Conservation (phyloP, 2,329 filamentous ascomycete species). For the Phaeosphaeriaceae sp. region DNA sequence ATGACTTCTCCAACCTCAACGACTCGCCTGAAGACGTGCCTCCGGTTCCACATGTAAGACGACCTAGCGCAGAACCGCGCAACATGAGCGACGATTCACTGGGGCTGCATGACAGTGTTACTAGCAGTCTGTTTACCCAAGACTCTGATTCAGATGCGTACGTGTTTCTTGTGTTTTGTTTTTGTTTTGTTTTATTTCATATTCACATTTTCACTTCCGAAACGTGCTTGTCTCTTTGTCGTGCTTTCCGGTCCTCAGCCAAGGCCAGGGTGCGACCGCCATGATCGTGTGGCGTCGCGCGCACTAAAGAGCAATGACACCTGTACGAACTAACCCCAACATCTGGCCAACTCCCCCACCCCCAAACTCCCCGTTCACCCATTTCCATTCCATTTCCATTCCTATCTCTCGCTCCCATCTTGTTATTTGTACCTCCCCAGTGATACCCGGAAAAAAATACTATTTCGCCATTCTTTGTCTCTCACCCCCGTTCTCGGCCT, state of each 20-base stretch:
- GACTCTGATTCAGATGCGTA: constrained; percentile 59
- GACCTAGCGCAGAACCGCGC: constrained; percentile 18
- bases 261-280: constrained; percentile 9
- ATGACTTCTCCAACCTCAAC: constrained; percentile 28
- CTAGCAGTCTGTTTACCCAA: constrained; percentile 58
- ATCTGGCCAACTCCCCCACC: constrained; percentile 29
- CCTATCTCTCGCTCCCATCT: constrained; percentile 17
- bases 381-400: constrained; percentile 13
- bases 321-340: constrained; percentile 12
- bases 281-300: constrained; percentile 4
- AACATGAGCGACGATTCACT: constrained; percentile 51
- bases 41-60: constrained; percentile 28
- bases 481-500: constrained; percentile 20
- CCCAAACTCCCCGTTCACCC: constrained; percentile 14
- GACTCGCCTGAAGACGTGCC: constrained; percentile 30
- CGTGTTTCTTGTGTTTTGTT: constrained; percentile 39
- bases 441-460: constrained; percentile 6
- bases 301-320: constrained; percentile 27
- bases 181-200: constrained; percentile 16
- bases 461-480: constrained; percentile 20
- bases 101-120: constrained; percentile 51
- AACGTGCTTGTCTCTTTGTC: constrained; percentile 1
- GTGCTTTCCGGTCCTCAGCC: background rate
- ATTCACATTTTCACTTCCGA: constrained; percentile 1
- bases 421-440: constrained; percentile 5